Conservation (phyloP, 2,329 filamentous ascomycete genomes). For the Huntiella decipiens region DNA sequence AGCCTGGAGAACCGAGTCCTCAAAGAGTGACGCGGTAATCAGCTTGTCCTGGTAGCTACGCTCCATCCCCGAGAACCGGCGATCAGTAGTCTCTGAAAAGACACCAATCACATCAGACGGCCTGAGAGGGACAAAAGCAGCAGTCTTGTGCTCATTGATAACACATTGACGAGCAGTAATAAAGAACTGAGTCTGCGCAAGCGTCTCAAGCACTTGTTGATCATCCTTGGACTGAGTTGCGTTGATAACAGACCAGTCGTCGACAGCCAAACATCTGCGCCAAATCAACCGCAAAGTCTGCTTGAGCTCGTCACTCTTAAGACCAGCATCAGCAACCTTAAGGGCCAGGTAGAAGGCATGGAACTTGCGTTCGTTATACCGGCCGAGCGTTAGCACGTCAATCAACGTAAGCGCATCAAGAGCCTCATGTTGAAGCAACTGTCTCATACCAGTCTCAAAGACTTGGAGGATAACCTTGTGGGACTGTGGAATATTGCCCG, state of each 20-base stretch:
- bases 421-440: conserved; percentile 51
- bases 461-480: conserved; percentile 49
- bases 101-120: conserved; percentile 39
- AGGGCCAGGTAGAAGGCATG: conserved; percentile 61
- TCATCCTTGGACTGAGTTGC: conserved; percentile 60
- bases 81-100: conserved; percentile 40
- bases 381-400: conserved; percentile 62
- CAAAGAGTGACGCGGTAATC: conserved; percentile 49
- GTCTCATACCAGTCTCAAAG: conserved; percentile 50
- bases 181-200: conserved; percentile 50
- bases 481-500: conserved; percentile 34
- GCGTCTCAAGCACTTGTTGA: conserved; percentile 38
- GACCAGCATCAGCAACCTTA: conserved; percentile 35
- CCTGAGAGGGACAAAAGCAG: conserved; percentile 26
- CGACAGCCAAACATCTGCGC: conserved; percentile 67
- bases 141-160: conserved; percentile 27
- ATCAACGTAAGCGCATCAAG: conserved; percentile 48
- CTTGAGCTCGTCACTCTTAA: conserved; percentile 35
- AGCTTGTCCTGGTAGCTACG: conserved; percentile 48
- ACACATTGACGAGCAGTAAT: conserved; percentile 45
- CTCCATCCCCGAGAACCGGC: conserved; percentile 39
- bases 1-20: conserved; percentile 46
- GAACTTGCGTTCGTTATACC: conserved; percentile 8
- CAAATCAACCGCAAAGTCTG: conserved; percentile 51
- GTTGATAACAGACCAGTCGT: conserved; percentile 70